Evolutionary conservation across 1,284 basidiomycete genomes (phyloP).

Genomic region (Cutaneotrichosporon arboriforme): DNA sequence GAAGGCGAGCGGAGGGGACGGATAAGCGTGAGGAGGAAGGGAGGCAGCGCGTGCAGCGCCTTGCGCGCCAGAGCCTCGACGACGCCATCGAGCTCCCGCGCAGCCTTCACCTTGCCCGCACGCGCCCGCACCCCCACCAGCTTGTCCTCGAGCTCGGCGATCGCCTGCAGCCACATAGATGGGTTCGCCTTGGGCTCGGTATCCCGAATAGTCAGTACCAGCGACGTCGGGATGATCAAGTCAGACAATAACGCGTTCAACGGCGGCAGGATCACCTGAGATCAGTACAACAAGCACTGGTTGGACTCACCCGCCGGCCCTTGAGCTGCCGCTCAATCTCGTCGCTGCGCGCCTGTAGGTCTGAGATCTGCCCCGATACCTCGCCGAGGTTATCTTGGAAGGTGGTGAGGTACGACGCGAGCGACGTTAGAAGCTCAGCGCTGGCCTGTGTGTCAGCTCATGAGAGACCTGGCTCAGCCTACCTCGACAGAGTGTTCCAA

Average conservation of each 20-base stretch:
- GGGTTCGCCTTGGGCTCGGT: constrained; percentile 59
- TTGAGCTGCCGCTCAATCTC: constrained; percentile 81
- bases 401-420: constrained; percentile 84
- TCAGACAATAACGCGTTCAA: constrained; percentile 73
- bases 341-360: constrained; percentile 81
- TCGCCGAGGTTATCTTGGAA: constrained; percentile 90
- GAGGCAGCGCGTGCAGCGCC: constrained; percentile 79
- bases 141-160: constrained; percentile 71
- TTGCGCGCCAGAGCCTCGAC: constrained; percentile 79
- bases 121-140: constrained; percentile 64
- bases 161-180: constrained; percentile 74
- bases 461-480: constrained; percentile 9
- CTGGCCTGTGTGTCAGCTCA: constrained; percentile 34
- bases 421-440: constrained; percentile 65
- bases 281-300: neutral
- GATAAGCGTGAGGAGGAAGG: constrained; percentile 76
- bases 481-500: constrained; percentile 39
- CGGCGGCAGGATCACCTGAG: constrained; percentile 86
- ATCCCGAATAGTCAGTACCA: constrained; percentile 76
- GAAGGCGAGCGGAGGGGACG: constrained; percentile 70
- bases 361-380: constrained; percentile 91
- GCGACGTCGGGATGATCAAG: constrained; percentile 72
- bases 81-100: constrained; percentile 72
- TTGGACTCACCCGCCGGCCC: constrained; percentile 63
- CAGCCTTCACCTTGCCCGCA: constrained; percentile 65